These are phyloP conservation scores for Venustampulla echinocandica DNA, from an alignment of 495 filamentous ascomycete species.

Conservation along the genomic window DNA sequence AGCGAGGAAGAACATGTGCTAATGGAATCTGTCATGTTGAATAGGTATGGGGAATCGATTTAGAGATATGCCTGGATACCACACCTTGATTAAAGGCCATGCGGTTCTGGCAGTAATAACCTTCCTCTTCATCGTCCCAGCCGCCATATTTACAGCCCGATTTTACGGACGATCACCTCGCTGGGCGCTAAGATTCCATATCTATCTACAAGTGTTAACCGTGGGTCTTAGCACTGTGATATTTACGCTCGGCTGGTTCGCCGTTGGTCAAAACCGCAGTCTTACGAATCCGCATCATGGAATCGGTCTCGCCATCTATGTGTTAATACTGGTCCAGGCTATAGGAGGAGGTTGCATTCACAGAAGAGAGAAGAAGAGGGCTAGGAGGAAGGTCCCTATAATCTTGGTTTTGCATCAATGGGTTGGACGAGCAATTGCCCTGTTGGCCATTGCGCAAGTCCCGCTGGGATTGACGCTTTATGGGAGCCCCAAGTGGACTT, in stretches of 20 bases:
- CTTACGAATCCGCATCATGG: conserved; percentile 92
- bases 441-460: conserved; percentile 81
- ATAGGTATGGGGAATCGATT: conserved; percentile 86
- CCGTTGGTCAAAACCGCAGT: conserved; percentile 65
- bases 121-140: conserved; percentile 76
- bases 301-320: conserved; percentile 85
- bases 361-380: conserved; percentile 50
- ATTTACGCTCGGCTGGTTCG: conserved; percentile 69
- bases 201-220: conserved; percentile 79
- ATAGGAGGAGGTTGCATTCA: conserved; percentile 68
- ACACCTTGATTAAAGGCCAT: conserved; percentile 70
- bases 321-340: conserved; percentile 70
- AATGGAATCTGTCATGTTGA: too few species aligned
- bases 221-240: conserved; percentile 61
- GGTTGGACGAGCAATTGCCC: conserved; percentile 64
- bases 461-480: conserved; percentile 87
- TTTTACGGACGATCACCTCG: conserved; percentile 57
- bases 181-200: conserved; percentile 66
- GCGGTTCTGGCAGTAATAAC: conserved; percentile 79
- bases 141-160: conserved; percentile 66
- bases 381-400: conserved; percentile 35
- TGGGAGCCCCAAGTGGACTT: conserved; percentile 74
- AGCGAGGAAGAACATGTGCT: background rate
- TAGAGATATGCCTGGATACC: conserved; percentile 63
- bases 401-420: conserved; percentile 83